Base-by-base conservation (phyloP, 202 grass and related monocot species). In the Brachypodium distachyon region DNA sequence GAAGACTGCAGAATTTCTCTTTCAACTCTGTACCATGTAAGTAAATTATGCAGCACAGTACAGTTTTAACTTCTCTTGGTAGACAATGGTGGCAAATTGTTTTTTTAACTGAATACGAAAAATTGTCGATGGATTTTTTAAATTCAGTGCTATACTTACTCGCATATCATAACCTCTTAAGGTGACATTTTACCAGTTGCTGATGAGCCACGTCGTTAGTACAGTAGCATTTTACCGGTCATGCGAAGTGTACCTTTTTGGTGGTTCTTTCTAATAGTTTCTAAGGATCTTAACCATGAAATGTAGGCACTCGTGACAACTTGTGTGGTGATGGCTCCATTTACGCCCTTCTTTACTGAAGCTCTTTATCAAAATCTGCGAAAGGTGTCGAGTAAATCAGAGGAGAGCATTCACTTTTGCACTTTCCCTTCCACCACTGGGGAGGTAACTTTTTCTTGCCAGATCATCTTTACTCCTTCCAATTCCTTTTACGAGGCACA, bases 271-370 rank as follows among this genome's bases (percentile, higher is more conserved):
- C 42, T 69, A 13, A n/a, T 5, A 47, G 14, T 67, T 78, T 77
- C 47, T 44, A 73, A 61, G 25, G 27, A 47, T 54, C 74, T 52
- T 52, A 44, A 72, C 73, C 50, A 83, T 77, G 70, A 76, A 61
- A 62, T 81, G 27, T 63, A 99, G 96, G 92, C 89, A 72, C 96
- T 99, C 83, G 81, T 96, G 60, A 96, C 96, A 44, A 91, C 92
- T 72, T 99, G 92, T 36, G 81, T 88, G 81, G 83, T 62, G 34
- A 99, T 99, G 96, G 92, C 96, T 55, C 96, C 96, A 73, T 99
- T 99, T 81, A 99, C 96, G 13, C 96, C 96, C 18, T 99, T 99
- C 85, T 99, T 99, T 75, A 99, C 92, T 26, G 96, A 99, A 82
- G 89, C 89, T 79, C 86, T 99, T 46, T 99, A 96, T 85, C 96